Base-by-base conservation (phyloP, 768 basidiomycete species). In the Imleria badia region DNA sequence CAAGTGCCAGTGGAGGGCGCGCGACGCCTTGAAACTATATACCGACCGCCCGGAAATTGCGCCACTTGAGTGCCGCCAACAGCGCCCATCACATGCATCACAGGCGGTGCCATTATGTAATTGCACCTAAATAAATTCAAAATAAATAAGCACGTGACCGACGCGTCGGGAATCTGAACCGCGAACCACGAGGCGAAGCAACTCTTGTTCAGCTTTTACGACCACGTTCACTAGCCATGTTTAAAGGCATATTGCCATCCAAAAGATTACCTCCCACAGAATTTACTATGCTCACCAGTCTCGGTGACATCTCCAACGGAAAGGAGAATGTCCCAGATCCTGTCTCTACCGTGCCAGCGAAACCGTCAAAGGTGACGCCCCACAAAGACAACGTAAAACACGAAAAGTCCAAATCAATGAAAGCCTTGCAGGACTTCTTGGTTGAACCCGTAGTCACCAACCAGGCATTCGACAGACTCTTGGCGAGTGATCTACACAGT, bases 391-490 rank as follows among this genome's bases (percentile, higher is more conserved):
- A 62, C 41, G 36, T 56, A 2, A 75, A 72, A 45, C 75, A 76
- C 63, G 77, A 76, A 54, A 78, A 78, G 60, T 78, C 74, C 47
- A 62, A 69, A 31, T 75, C 76, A 7, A 70, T 75, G 34, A 86
- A 82, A 55, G 68, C 55, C 10, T 73, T 72, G 55, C 75, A 76
- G 49, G 72, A 73, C 38, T 62, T 73, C 6, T 43, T 57, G 3
- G 64, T 73, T 38, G 73, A 75, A 35, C 67, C 68, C 4, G 66
- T 66, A 17, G 72, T 78, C 36, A 85, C 83, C 63, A 79, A 85
- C 60, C 76, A 81, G 53, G 93, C 86, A 0, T 96, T 96, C 58
- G 90, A 92, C 67, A 83, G 80, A 64, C 78, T 96, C 50, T 72
- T 96, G 66, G 93, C 92, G 66, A 67, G 87, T 71, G 34, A 29